Percentiles rank a stretch among this genome's conserved stretches.
These are phyloP conservation scores for Colletotrichum scovillei DNA, from an alignment of 2,329 filamentous ascomycete species.

Conservation along the genomic window DNA sequence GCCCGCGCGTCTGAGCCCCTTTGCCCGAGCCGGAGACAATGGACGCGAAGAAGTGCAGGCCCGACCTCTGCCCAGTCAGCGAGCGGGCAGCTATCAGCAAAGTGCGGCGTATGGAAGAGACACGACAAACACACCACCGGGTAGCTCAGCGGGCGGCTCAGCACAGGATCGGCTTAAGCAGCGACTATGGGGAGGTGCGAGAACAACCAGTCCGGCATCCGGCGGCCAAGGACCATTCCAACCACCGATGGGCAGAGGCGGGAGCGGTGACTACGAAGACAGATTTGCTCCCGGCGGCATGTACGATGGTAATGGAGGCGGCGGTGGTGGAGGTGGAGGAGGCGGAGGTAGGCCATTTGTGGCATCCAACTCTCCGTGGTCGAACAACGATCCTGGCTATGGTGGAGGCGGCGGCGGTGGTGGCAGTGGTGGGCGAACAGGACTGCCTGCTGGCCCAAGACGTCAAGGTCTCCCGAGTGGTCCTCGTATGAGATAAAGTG, in stretches of 20 bases:
- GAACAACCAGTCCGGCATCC: slow-evolving; percentile 66
- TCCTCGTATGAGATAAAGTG: slow-evolving; percentile 53
- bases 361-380: slow-evolving; percentile 61
- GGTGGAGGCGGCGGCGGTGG: slow-evolving; percentile 41
- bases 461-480: slow-evolving; percentile 44
- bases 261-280: slow-evolving; percentile 54
- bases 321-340: slow-evolving; percentile 43
- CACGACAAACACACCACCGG: slow-evolving; percentile 45
- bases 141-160: slow-evolving; percentile 58
- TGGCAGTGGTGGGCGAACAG: slow-evolving; percentile 51
- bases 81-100: slow-evolving; percentile 79
- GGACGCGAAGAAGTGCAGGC: slow-evolving; percentile 54
- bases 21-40: slow-evolving; percentile 39
- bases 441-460: slow-evolving; percentile 59
- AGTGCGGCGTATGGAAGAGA: slow-evolving; percentile 43
- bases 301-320: slow-evolving; percentile 53
- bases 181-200: slow-evolving; percentile 74
- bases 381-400: slow-evolving; percentile 52
- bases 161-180: slow-evolving; percentile 88
- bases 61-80: slow-evolving; percentile 77
- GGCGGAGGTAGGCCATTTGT: slow-evolving; percentile 54
- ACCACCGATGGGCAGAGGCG: slow-evolving; percentile 50
- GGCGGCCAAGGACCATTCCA: slow-evolving; percentile 57
- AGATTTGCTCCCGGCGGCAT: slow-evolving; percentile 58
- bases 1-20: slow-evolving; percentile 46